A percentile compares a stretch with the other conserved stretches of the same genome.
Conservation (phyloP, 2,329 filamentous ascomycete genomes). For the Trichoderma koningii region DNA sequence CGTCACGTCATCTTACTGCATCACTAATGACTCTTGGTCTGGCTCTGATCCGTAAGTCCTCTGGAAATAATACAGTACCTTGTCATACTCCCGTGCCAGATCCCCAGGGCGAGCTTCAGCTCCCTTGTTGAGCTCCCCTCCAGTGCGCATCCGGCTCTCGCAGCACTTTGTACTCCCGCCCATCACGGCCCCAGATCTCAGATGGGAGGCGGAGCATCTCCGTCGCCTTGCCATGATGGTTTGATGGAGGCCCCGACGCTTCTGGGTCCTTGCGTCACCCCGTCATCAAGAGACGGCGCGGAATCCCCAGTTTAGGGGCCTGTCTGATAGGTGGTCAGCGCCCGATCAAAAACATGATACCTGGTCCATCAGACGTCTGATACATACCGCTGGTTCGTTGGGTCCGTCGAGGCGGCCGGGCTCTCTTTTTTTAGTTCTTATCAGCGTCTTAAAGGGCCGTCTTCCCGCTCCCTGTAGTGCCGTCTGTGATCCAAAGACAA, state of each 20-base stretch:
- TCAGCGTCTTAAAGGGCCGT: constrained; percentile 9
- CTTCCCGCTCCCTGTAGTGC: constrained; percentile 12
- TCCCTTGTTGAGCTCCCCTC: neutral
- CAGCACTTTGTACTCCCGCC: neutral
- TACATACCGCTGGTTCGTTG: neutral
- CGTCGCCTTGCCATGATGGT: neutral
- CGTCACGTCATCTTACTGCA: constrained; percentile 18
- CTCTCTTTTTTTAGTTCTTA: constrained; percentile 23
- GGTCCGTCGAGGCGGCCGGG: neutral
- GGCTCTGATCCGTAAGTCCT: neutral
- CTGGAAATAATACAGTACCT: neutral
- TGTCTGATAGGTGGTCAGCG: constrained; percentile 10
- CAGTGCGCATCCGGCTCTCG: neutral
- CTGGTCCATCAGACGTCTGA: neutral
- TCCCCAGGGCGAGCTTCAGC: neutral
- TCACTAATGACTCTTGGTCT: constrained; percentile 8
- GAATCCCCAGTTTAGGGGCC: constrained; percentile 22
- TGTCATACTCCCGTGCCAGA: neutral
- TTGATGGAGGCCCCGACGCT: constrained; percentile 6
- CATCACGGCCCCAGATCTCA: neutral
- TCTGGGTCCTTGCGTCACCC: constrained; percentile 26
- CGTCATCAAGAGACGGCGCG: constrained; percentile 9
- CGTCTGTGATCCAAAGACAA: neutral
- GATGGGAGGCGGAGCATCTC: constrained; percentile 6
- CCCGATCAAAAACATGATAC: constrained; percentile 13